A percentile compares a stretch with the other conserved stretches of the same genome.
Evolutionary conservation across 2,329 filamentous ascomycete genomes (phyloP).

Genomic region (Colletotrichum sp.): DNA sequence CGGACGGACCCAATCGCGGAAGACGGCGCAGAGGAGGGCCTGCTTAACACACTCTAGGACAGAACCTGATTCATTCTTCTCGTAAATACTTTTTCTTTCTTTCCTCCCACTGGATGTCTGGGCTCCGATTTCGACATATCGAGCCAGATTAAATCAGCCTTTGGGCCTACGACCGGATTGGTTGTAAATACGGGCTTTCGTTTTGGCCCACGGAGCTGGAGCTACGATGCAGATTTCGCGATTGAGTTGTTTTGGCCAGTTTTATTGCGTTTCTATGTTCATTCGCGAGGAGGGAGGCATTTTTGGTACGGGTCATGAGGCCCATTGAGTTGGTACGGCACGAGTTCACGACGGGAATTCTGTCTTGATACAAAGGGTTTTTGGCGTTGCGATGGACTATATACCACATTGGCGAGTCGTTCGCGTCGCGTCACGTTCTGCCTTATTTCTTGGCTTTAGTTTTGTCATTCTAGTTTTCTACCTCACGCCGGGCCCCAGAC

Average conservation of each 20-base stretch:
- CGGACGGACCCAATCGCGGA: conserved; percentile 82
- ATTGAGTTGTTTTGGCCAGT: not conserved
- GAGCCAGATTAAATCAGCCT: not conserved
- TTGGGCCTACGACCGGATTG: not conserved
- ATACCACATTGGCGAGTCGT: conserved; percentile 20
- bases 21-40: conserved; percentile 69
- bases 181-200: conserved; percentile 11
- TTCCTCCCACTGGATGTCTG: not conserved
- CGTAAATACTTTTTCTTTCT: conserved; percentile 3
- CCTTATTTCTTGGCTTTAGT: not conserved
- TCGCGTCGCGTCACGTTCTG: conserved; percentile 12
- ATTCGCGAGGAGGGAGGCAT: not conserved
- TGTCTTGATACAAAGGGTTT: conserved; percentile 6
- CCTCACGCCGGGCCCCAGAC: not conserved
- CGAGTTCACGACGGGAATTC: conserved; percentile 8
- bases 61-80: not conserved
- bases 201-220: not conserved
- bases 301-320: not conserved
- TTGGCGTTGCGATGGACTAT: conserved; percentile 19
- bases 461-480: not conserved
- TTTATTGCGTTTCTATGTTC: not conserved
- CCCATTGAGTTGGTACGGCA: not conserved
- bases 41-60: not conserved
- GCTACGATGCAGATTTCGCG: not conserved
- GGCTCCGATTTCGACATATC: not conserved